phyloP scores from a whole-genome alignment of 2,329 filamentous ascomycete genomes.

The Shiraia sp. region DNA sequence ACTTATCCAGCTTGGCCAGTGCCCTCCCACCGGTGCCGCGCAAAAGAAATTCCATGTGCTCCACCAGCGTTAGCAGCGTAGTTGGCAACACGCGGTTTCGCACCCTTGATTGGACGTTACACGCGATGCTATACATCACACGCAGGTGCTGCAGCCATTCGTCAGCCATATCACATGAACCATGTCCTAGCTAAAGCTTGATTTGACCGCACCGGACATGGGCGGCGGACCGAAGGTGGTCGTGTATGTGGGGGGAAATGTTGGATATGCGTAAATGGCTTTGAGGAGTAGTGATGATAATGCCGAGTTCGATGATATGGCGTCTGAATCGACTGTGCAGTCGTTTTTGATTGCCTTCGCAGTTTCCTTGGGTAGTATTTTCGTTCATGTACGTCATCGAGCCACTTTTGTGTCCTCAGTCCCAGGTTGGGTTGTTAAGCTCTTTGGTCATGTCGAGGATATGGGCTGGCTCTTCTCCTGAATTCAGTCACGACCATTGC shows the following conservation, averaged over 20 bases:
- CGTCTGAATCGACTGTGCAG: background rate
- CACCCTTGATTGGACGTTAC: background rate
- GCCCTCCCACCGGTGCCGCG: no score
- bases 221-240: background rate
- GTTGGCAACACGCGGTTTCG: background rate
- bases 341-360: slow-evolving; percentile 4
- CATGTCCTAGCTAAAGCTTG: slow-evolving; percentile 1
- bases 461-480: slow-evolving; percentile 33
- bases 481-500: slow-evolving; percentile 18
- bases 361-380: slow-evolving; percentile 5
- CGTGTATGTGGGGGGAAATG: background rate
- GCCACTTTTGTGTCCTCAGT: slow-evolving; percentile 36
- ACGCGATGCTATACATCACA: no score
- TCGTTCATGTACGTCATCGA: slow-evolving; percentile 25
- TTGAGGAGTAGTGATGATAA: no score
- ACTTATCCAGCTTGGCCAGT: no score
- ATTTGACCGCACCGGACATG: background rate
- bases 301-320: background rate
- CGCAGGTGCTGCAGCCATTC: slow-evolving; percentile 1
- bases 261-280: no score
- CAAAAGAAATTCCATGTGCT: no score
- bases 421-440: slow-evolving; percentile 28
- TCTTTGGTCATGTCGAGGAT: slow-evolving; percentile 30
- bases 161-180: background rate
- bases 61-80: no score